Conservation (phyloP, 805 yeast genomes). For the Wickerhamomyces pijperi region DNA sequence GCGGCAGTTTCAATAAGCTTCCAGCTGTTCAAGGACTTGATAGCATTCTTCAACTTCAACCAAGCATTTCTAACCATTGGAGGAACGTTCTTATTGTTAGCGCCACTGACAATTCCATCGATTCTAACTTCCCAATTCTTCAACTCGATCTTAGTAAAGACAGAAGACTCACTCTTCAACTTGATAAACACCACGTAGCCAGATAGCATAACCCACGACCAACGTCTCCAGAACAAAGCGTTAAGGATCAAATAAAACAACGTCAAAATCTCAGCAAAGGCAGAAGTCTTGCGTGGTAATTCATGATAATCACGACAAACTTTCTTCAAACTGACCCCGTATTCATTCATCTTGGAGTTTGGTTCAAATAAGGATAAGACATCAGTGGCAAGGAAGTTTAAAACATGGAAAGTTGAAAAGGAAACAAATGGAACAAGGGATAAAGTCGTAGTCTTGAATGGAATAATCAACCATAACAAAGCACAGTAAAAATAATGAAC, state of each 20-base stretch:
- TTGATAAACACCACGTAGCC: slow-evolving; percentile 57
- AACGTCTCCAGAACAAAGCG: slow-evolving; percentile 46
- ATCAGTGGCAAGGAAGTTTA: slow-evolving; percentile 56
- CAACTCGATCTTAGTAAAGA: slow-evolving; percentile 58
- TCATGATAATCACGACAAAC: slow-evolving; percentile 49
- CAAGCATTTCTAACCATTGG: slow-evolving; percentile 36
- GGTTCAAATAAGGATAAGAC: slow-evolving; percentile 49
- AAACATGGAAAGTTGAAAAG: slow-evolving; percentile 73
- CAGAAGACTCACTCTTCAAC: slow-evolving; percentile 65
- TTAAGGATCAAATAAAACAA: slow-evolving; percentile 35
- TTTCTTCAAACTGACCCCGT: slow-evolving; percentile 20
- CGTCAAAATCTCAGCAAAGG: slow-evolving; percentile 41
- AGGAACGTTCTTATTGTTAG: slow-evolving; percentile 32
- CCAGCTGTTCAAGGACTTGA: slow-evolving; percentile 12
- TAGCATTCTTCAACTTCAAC: slow-evolving; percentile 31
- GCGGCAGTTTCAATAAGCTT: slow-evolving; percentile 10
- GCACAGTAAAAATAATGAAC: slow-evolving; percentile 58
- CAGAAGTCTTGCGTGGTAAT: slow-evolving; percentile 44
- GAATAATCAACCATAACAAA: slow-evolving; percentile 39
- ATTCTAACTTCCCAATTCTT: slow-evolving; percentile 58
- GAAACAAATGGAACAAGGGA: slow-evolving; percentile 65
- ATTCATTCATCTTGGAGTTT: slow-evolving; percentile 14
- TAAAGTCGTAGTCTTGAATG: slow-evolving; percentile 39
- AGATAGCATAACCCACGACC: slow-evolving; percentile 49
- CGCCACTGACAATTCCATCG: slow-evolving; percentile 42